Percentiles rank a stretch among this genome's conserved stretches.
Evolutionary conservation across 2,329 filamentous ascomycete species (phyloP).

Genomic region (Alternaria burnsii): DNA sequence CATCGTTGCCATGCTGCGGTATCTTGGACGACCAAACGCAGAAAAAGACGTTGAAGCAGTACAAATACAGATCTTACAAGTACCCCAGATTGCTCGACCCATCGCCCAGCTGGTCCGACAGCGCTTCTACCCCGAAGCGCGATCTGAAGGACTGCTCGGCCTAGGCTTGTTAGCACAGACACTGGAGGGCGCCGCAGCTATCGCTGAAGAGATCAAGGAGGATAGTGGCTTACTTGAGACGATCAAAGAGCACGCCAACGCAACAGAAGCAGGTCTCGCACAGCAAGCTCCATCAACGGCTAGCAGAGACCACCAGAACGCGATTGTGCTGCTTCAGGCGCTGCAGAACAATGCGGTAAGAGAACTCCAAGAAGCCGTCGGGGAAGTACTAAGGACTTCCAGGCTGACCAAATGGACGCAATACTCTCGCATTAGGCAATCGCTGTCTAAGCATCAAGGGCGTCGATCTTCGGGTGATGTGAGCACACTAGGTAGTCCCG

Average conservation of each 20-base stretch:
- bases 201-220: constrained; percentile 40
- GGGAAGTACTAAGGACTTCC: constrained; percentile 19
- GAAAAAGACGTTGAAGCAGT: constrained; percentile 37
- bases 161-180: constrained; percentile 47
- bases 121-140: constrained; percentile 47
- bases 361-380: constrained; percentile 14
- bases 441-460: constrained; percentile 32
- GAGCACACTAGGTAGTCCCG: constrained; percentile 7
- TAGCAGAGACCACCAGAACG: constrained; percentile 47
- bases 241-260: constrained; percentile 45
- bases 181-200: constrained; percentile 35
- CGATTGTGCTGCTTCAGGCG: constrained; percentile 47
- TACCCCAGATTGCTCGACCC: constrained; percentile 41
- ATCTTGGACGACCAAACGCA: constrained; percentile 28
- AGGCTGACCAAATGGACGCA: constrained; percentile 36
- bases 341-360: constrained; percentile 46
- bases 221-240: constrained; percentile 42
- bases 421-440: constrained; percentile 34
- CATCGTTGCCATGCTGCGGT: constrained; percentile 35
- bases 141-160: constrained; percentile 48
- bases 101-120: constrained; percentile 46
- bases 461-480: constrained; percentile 20
- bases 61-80: constrained; percentile 37
- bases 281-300: constrained; percentile 32
- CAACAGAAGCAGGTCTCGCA: constrained; percentile 33